Conservation (phyloP, 345 rosid genomes). For the Eucalyptus sp. region DNA sequence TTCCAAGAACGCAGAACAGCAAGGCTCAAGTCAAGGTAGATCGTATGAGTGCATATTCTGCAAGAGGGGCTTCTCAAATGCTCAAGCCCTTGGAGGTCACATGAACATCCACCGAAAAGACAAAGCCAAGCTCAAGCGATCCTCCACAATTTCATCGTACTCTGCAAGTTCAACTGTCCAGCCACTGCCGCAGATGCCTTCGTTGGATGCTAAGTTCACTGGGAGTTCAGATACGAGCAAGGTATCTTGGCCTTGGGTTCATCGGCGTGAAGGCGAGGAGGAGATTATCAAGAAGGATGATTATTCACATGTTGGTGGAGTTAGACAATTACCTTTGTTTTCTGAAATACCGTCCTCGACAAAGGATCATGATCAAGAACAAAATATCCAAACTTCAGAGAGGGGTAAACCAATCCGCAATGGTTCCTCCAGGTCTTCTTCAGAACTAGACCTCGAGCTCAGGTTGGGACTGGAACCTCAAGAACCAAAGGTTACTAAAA, state of each 20-base stretch:
- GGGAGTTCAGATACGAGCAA: not conserved
- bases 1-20: not conserved
- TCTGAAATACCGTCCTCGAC: slow-evolving; percentile 3
- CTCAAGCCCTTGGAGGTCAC: slow-evolving; percentile 92
- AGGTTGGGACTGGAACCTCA: slow-evolving; percentile 39
- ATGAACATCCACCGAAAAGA: slow-evolving; percentile 90
- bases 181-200: not conserved
- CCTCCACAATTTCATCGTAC: not conserved
- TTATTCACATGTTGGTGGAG: not conserved
- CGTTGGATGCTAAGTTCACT: not conserved
- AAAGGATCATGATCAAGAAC: not conserved
- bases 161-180: not conserved
- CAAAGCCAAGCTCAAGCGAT: slow-evolving; percentile 54
- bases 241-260: slow-evolving; percentile 4
- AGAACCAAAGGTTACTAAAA: slow-evolving; percentile 14
- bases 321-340: slow-evolving; percentile 18
- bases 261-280: not conserved
- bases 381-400: not conserved
- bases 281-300: not conserved
- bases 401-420: not conserved
- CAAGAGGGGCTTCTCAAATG: slow-evolving; percentile 83
- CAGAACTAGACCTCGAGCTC: slow-evolving; percentile 39
- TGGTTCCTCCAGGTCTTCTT: not conserved
- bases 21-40: slow-evolving; percentile 15
- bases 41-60: slow-evolving; percentile 73